phyloP scores from a whole-genome alignment of 2,329 filamentous ascomycete genomes.

The Cordyceps militaris region DNA sequence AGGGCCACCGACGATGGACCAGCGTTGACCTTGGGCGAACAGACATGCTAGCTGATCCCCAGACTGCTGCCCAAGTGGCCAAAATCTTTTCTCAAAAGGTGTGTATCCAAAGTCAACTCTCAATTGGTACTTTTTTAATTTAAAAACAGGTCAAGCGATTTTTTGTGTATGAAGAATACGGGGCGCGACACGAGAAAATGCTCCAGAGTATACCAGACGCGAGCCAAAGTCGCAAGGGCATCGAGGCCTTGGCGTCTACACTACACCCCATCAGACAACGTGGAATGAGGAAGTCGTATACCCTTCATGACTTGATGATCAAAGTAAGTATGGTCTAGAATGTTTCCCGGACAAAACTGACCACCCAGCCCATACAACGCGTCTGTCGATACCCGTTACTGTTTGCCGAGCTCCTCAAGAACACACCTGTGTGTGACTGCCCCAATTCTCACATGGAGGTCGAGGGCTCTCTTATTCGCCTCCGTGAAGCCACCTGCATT shows the following conservation, averaged over 20 bases:
- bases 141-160: slow-evolving; percentile 64
- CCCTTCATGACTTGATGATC: slow-evolving; percentile 78
- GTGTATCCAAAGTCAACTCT: slow-evolving; percentile 1
- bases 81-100: slow-evolving; percentile 55
- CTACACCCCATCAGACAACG: slow-evolving; percentile 62
- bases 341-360: not conserved
- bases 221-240: slow-evolving; percentile 67
- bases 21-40: slow-evolving; percentile 42
- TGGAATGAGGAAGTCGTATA: slow-evolving; percentile 64
- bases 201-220: slow-evolving; percentile 66
- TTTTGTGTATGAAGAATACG: slow-evolving; percentile 85
- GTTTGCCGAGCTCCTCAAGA: slow-evolving; percentile 74
- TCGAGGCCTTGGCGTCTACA: slow-evolving; percentile 74
- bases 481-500: slow-evolving; percentile 68
- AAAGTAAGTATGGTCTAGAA: slow-evolving; percentile 54
- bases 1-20: slow-evolving; percentile 38
- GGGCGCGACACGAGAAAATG: slow-evolving; percentile 81
- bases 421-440: slow-evolving; percentile 79
- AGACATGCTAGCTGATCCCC: slow-evolving; percentile 50
- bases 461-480: slow-evolving; percentile 60
- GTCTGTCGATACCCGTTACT: slow-evolving; percentile 87
- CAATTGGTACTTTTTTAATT: not conserved
- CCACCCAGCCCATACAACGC: slow-evolving; percentile 72
- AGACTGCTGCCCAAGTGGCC: slow-evolving; percentile 53
- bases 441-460: slow-evolving; percentile 76